phyloP scores from a whole-genome alignment of 2,329 filamentous ascomycete genomes.

The Colletotrichum gigasporum region DNA sequence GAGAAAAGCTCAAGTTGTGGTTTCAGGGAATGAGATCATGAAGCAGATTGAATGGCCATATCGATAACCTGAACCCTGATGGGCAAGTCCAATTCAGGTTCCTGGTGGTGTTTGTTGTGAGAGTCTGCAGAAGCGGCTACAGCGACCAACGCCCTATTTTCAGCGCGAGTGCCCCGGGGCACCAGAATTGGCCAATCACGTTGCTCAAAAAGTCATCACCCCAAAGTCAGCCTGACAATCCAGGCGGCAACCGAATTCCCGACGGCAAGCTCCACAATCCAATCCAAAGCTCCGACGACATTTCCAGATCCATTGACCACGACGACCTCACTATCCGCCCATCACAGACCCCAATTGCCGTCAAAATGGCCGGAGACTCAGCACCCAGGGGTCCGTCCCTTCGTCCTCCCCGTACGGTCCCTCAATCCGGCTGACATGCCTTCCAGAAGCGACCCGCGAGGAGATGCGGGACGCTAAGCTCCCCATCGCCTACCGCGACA shows the following conservation, averaged over 20 bases:
- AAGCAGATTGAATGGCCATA: no score
- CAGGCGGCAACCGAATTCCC: conserved; percentile 13
- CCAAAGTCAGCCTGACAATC: neutral
- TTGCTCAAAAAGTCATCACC: conserved; percentile 8
- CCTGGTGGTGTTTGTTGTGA: no score
- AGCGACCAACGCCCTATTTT: no score
- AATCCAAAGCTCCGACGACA: conserved; percentile 33
- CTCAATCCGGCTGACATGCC: conserved; percentile 3
- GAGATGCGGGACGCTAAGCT: conserved; percentile 93
- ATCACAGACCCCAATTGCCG: conserved; percentile 25
- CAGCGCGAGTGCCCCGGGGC: neutral
- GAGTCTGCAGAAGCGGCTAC: no score
- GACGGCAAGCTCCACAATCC: conserved; percentile 25
- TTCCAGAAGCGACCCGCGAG: conserved; percentile 74
- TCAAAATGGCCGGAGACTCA: conserved; percentile 33
- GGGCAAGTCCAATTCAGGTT: no score
- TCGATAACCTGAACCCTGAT: no score
- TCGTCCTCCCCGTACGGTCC: neutral
- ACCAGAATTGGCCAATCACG: neutral
- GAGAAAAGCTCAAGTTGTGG: no score
- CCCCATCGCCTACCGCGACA: conserved; percentile 91
- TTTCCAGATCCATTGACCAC: conserved; percentile 27
- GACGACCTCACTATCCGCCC: conserved; percentile 24
- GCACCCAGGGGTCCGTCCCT: conserved; percentile 27
- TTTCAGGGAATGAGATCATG: no score